Conservation (phyloP, 176 grass and related monocot species). For the Zoysia pacifica region DNA sequence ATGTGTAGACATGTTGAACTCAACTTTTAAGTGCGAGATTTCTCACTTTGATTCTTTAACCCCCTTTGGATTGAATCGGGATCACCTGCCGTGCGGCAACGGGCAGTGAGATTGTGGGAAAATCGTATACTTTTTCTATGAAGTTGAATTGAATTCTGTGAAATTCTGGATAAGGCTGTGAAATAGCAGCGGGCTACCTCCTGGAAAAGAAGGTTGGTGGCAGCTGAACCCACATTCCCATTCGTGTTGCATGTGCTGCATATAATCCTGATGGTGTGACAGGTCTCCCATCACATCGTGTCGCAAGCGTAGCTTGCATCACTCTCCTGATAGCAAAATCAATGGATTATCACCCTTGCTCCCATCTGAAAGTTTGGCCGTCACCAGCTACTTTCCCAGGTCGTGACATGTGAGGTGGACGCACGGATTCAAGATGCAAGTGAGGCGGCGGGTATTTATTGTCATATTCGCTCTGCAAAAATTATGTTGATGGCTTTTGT, state of each 20-base stretch:
- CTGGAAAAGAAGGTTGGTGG: no score
- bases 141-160: no score
- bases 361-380: background rate
- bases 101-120: no score
- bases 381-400: slow-evolving; percentile 10
- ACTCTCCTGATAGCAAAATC: background rate
- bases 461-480: no score
- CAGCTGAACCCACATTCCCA: background rate
- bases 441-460: no score
- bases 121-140: no score
- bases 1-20: background rate
- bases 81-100: no score
- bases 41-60: background rate
- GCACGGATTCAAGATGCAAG: background rate
- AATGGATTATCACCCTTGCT: background rate
- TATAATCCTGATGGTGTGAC: background rate
- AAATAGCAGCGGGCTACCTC: background rate
- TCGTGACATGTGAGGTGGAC: background rate
- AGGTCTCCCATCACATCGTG: background rate
- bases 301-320: background rate
- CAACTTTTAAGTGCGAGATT: background rate
- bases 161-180: no score
- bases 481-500: no score
- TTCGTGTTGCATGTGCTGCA: slow-evolving; percentile 23
- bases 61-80: background rate